These are phyloP conservation scores for Lentinula boryana DNA, from an alignment of 768 basidiomycete genomes.

Conservation along the genomic window DNA sequence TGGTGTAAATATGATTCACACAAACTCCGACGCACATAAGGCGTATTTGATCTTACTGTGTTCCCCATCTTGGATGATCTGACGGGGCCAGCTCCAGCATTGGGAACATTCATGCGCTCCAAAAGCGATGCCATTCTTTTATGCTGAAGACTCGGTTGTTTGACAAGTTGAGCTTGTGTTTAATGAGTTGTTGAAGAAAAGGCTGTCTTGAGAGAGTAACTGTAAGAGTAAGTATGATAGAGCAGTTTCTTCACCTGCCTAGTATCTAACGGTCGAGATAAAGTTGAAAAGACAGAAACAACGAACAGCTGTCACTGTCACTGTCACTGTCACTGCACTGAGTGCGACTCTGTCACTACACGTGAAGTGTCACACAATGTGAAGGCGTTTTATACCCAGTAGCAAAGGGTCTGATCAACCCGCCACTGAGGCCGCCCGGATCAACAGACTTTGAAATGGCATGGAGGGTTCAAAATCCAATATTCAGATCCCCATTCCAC, in stretches of 20 bases:
- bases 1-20: constrained; percentile 9
- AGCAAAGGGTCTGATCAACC: no score
- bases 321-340: no score
- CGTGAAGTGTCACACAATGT: no score
- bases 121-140: constrained; percentile 49
- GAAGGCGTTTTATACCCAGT: no score
- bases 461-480: no score
- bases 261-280: not conserved
- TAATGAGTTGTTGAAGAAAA: not conserved
- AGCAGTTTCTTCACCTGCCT: constrained; percentile 1
- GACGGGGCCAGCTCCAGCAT: constrained; percentile 33
- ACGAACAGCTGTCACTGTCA: no score
- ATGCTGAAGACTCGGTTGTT: no score
- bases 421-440: no score
- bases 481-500: no score
- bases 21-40: constrained; percentile 42
- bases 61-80: constrained; percentile 32
- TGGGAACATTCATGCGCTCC: constrained; percentile 47
- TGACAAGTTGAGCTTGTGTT: not conserved
- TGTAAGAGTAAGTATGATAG: constrained; percentile 1
- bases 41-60: constrained; percentile 34
- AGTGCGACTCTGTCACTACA: no score
- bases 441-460: no score
- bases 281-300: no score
- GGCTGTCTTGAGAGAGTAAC: not conserved